Evolutionary conservation across 164 flowering plant genomes (phyloP), one percentile per base, ranked within the genome.

Genomic region (Kalanchoe fedtschenkoi): DNA sequence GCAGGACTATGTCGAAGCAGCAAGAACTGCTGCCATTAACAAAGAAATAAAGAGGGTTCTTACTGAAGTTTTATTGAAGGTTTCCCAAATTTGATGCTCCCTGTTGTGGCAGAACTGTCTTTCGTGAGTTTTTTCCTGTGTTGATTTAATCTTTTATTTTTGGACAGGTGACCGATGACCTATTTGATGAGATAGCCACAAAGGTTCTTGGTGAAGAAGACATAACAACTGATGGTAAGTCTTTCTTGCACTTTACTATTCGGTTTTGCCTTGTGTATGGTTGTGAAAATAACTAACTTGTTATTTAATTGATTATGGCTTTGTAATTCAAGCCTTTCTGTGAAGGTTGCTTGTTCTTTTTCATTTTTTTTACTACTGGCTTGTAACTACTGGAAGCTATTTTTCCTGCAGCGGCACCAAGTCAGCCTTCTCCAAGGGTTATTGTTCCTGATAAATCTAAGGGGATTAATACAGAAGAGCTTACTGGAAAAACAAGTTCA

Each of bases 181-280:
- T 93, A n/a, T 88, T 93, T 85, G 97, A 86, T 82, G 98, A 93
- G 70, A 93, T 93, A 73, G 98, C 97, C 11, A 85, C 86, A 11
- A 88, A 78, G 69, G 96, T 93, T 78, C 77, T 93, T 11, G 71
- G 46, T 70, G 98, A 89, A 77, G 90, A 81, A 66, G 86, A 77
- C 75, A 54, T 51, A 46, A 58, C 66, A 10, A 74, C 66, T 62
- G 85, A 83, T 72, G 95, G 98, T 92, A 63, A 63, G 21, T 33
- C 1, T 22, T 34, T 19, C 28, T 4, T 58, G 22, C 35, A 35
- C 34, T 42, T 29, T 19, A 42, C 3, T 13, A 15, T 2, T 42
- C 17, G n/a, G n/a, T 42, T 42, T 33, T 51, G 13, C 39, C 8
- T 37, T 14, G 7, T 51, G 29, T 24, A 19, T 19, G 4, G 28